Percentiles rank a stretch among this genome's conserved stretches.
Conservation (phyloP, 208 protist species). For the Trichomonas tenax region DNA sequence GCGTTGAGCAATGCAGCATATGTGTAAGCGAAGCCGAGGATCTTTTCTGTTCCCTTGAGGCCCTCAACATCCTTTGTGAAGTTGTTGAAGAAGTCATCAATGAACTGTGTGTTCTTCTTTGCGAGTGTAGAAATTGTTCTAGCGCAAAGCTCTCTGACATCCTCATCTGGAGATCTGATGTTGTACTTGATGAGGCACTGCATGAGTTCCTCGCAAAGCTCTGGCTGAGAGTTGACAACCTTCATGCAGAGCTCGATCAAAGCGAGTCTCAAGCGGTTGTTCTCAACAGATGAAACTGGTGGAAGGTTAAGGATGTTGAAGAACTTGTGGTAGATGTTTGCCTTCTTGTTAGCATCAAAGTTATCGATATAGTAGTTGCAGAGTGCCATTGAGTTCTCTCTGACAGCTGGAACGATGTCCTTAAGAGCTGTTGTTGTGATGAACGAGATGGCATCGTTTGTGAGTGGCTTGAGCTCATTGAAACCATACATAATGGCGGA, state of each 20-base stretch:
- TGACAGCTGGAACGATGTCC: background rate
- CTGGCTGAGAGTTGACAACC: background rate
- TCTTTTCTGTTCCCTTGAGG: background rate
- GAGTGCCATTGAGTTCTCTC: background rate
- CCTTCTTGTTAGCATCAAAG: background rate
- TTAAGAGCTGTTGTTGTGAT: background rate
- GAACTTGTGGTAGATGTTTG: background rate
- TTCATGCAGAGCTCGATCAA: background rate
- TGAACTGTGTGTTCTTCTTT: background rate
- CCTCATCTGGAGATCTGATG: background rate
- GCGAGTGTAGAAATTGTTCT: background rate
- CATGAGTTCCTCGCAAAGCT: background rate
- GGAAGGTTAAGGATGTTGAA: background rate
- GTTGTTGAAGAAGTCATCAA: background rate
- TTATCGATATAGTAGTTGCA: background rate
- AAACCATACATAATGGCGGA: background rate
- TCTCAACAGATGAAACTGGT: background rate
- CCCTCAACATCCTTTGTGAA: background rate
- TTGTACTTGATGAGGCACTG: background rate
- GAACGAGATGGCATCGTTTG: background rate
- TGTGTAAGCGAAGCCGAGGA: background rate
- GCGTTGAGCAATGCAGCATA: background rate
- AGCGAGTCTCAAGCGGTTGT: background rate
- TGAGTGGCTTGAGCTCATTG: background rate
- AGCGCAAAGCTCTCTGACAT: background rate